phyloP scores from a whole-genome alignment of 2,329 filamentous ascomycete species.

The Colletotrichum gigasporum region DNA sequence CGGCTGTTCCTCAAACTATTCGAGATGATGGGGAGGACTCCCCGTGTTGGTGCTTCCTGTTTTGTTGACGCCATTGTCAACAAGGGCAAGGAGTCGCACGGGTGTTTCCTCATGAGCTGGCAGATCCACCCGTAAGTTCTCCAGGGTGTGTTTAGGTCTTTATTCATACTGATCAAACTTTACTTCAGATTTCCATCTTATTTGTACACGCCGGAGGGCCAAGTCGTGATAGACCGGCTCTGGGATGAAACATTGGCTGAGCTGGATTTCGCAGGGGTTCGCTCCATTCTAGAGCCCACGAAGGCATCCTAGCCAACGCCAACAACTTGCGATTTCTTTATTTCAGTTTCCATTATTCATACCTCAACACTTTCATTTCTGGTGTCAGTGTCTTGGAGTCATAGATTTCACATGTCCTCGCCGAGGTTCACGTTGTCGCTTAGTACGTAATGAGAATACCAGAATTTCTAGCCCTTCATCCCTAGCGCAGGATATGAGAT shows the following conservation, averaged over 20 bases:
- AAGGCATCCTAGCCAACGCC: neutral
- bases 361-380: no score
- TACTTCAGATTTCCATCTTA: neutral
- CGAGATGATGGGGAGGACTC: slow-evolving; percentile 35
- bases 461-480: no score
- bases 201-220: slow-evolving; percentile 46
- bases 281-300: neutral
- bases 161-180: no score
- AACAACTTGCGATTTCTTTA: neutral
- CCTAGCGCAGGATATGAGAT: no score
- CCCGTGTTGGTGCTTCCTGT: slow-evolving; percentile 50
- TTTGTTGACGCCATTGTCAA: slow-evolving; percentile 54
- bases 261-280: slow-evolving; percentile 42
- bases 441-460: no score
- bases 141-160: no score
- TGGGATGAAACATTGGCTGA: slow-evolving; percentile 50
- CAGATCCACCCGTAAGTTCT: slow-evolving; percentile 54
- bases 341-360: no score
- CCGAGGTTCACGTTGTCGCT: no score
- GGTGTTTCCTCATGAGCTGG: slow-evolving; percentile 56
- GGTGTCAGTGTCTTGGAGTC: no score
- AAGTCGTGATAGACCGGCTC: slow-evolving; percentile 43
- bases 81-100: slow-evolving; percentile 58
- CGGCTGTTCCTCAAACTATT: no score
- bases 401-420: no score